These are phyloP conservation scores for Nemophila menziesii DNA, from an alignment of 257 asterid species.

Conservation along the genomic window DNA sequence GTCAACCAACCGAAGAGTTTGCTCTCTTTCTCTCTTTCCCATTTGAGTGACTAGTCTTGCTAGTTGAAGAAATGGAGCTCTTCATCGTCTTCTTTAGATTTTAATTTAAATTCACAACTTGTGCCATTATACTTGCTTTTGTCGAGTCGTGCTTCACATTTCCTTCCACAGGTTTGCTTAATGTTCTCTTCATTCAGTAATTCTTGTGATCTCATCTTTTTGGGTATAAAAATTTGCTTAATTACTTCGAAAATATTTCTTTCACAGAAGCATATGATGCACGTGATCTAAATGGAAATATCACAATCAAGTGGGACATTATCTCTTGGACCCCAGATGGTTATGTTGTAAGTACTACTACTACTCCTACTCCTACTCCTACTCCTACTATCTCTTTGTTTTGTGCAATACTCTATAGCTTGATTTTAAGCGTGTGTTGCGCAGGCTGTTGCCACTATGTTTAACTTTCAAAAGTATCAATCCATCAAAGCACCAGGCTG, in stretches of 20 bases:
- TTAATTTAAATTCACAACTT: conserved; percentile 17
- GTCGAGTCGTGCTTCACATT: conserved; percentile 43
- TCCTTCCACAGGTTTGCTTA: conserved; percentile 38
- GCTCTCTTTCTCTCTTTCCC: too few species aligned
- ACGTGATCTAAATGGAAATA: conserved; percentile 76
- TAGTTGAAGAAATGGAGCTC: conserved; percentile 8
- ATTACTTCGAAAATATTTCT: background rate
- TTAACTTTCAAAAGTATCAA: conserved; percentile 38
- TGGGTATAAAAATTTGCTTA: background rate
- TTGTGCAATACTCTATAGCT: background rate
- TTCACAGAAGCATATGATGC: conserved; percentile 72
- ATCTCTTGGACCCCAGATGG: conserved; percentile 76
- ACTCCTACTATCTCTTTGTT: background rate
- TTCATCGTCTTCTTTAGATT: conserved; percentile 30
- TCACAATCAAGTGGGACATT: conserved; percentile 74
- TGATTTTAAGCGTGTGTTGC: background rate
- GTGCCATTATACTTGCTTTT: conserved; percentile 24
- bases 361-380: too few species aligned
- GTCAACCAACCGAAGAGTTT: too few species aligned
- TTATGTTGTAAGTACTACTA: conserved; percentile 45
- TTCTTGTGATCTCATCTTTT: background rate
- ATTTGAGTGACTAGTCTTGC: too few species aligned
- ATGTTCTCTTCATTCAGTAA: background rate
- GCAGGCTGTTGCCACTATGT: conserved; percentile 37
- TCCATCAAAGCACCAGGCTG: conserved; percentile 42